Percentiles rank a stretch among this genome's conserved stretches.
Conservation (phyloP, 805 yeast genomes). For the Pichia paraexigua region DNA sequence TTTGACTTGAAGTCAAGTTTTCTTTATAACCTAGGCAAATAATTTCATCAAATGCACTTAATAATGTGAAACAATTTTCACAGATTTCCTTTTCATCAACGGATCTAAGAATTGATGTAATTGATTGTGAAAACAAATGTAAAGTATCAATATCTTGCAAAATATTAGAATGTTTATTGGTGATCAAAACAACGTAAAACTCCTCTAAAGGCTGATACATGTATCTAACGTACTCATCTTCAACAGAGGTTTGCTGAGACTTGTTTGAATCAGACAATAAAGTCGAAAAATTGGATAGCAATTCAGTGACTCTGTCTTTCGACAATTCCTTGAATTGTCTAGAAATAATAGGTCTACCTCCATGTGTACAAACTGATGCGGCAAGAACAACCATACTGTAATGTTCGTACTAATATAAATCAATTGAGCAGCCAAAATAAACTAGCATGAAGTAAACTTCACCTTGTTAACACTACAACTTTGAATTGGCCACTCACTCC, state of each 20-base stretch:
- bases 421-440: not conserved
- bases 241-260: slow-evolving; percentile 88
- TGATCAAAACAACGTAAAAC: slow-evolving; percentile 80
- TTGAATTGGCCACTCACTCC: not conserved
- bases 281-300: slow-evolving; percentile 79
- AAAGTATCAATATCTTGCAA: slow-evolving; percentile 91
- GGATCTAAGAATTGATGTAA: slow-evolving; percentile 61
- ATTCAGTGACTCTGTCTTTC: slow-evolving; percentile 76
- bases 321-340: slow-evolving; percentile 85
- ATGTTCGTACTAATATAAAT: not conserved
- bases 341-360: slow-evolving; percentile 86
- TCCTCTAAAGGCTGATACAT: slow-evolving; percentile 96
- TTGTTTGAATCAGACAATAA: slow-evolving; percentile 58
- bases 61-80: slow-evolving; percentile 77
- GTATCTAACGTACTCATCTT: slow-evolving; percentile 84
- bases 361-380: slow-evolving; percentile 88
- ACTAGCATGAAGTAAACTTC: not conserved
- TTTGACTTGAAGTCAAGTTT: slow-evolving; percentile 71
- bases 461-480: not conserved
- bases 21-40: slow-evolving; percentile 86
- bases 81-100: slow-evolving; percentile 79
- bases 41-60: slow-evolving; percentile 91
- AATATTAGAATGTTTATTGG: slow-evolving; percentile 86
- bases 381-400: slow-evolving; percentile 68
- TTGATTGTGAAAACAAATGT: slow-evolving; percentile 74